Evolutionary conservation across 1,139 yeast genomes (phyloP).

Genomic region (Yamadazyma triangularis): DNA sequence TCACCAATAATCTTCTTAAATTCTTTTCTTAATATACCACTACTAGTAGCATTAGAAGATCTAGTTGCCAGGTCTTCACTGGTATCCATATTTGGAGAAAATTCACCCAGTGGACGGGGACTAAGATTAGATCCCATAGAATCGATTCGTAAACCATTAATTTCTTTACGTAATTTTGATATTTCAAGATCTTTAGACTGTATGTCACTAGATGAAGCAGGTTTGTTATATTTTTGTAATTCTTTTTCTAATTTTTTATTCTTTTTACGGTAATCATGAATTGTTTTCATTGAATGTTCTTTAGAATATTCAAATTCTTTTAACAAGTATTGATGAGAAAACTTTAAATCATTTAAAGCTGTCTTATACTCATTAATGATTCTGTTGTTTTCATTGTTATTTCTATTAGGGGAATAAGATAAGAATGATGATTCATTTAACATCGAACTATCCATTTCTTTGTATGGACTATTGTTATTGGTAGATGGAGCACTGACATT

Average conservation of each 20-base stretch:
- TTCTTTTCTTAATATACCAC: constrained; percentile 59
- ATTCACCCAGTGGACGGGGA: constrained; percentile 13
- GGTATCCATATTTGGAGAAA: constrained; percentile 16
- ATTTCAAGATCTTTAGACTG: constrained; percentile 44
- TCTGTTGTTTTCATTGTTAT: constrained; percentile 17
- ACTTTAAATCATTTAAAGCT: constrained; percentile 56
- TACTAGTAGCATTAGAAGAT: constrained; percentile 20
- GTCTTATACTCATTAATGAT: constrained; percentile 44
- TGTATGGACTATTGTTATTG: constrained; percentile 11
- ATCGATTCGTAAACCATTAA: constrained; percentile 48
- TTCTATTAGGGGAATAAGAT: constrained; percentile 19
- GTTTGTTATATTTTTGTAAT: constrained; percentile 22
- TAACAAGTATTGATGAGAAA: constrained; percentile 58
- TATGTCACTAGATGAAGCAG: constrained; percentile 1
- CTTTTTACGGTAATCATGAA: constrained; percentile 47
- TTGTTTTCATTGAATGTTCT: constrained; percentile 41
- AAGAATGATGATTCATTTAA: constrained; percentile 24
- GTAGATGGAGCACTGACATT: constrained; percentile 13
- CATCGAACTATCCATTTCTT: constrained; percentile 14
- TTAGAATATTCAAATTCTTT: constrained; percentile 59
- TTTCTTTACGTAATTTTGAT: constrained; percentile 41
- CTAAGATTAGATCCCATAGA: neutral
- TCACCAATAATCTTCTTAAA: constrained; percentile 65
- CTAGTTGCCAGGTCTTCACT: constrained; percentile 4
- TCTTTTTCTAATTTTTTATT: constrained; percentile 43